These are phyloP conservation scores for Cryptomeria japonica DNA, from an alignment of 75 land plant species.

Conservation along the genomic window DNA sequence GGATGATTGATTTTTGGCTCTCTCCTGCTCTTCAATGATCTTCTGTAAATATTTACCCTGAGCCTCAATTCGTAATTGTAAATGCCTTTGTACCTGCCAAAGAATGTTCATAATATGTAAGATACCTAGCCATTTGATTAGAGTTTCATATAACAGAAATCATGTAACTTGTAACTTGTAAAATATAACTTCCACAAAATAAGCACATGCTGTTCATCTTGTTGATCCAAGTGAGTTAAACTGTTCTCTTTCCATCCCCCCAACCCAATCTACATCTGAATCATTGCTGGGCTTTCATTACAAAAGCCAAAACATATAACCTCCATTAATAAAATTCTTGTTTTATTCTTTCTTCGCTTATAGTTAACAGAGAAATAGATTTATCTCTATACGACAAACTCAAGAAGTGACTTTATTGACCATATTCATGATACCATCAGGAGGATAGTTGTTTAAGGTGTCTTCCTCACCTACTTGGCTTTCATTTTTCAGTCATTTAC, in stretches of 20 bases:
- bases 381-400: background rate
- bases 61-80: constrained; percentile 56
- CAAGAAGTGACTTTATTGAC: background rate
- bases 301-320: background rate
- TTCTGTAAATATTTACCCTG: constrained; percentile 59
- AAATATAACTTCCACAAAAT: background rate
- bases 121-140: background rate
- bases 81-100: constrained; percentile 57
- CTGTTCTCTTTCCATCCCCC: background rate
- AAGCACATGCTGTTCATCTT: background rate
- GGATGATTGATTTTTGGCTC: constrained; percentile 6
- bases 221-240: background rate
- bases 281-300: background rate
- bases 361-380: background rate
- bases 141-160: background rate
- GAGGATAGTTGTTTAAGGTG: background rate
- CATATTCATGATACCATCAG: background rate
- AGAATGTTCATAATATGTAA: constrained; percentile 3
- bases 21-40: constrained; percentile 61
- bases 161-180: background rate
- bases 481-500: background rate
- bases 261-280: background rate
- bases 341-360: background rate
- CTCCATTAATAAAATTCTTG: background rate
- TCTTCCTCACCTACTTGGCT: background rate